These are phyloP conservation scores for Gossypium thurberi DNA, from an alignment of 345 rosid species.

Conservation along the genomic window DNA sequence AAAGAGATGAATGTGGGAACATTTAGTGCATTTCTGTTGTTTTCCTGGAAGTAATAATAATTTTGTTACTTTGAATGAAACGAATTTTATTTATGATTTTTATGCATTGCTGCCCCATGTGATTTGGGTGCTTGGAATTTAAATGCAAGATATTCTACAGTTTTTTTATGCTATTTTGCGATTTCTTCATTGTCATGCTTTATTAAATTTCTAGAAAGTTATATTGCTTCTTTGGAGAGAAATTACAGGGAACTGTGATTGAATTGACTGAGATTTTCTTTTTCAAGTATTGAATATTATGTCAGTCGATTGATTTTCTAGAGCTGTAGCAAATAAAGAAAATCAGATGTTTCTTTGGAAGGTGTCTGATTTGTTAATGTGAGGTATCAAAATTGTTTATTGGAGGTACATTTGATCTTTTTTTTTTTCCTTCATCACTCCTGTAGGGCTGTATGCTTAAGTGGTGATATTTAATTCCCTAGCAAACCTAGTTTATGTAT, in stretches of 20 bases:
- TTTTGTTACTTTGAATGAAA: neutral
- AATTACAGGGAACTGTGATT: neutral
- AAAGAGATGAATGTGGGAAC: neutral
- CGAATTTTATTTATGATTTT: neutral
- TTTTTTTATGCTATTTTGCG: neutral
- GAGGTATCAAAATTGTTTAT: neutral
- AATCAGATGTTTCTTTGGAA: neutral
- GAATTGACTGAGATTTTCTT: neutral
- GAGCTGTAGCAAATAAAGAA: neutral
- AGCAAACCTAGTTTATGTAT: neutral
- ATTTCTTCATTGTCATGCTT: neutral
- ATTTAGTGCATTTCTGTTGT: slow-evolving; percentile 12
- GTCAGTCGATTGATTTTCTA: neutral
- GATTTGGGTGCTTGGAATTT: slow-evolving; percentile 11
- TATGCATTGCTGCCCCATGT: neutral
- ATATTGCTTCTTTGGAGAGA: neutral
- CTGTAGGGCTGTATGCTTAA: neutral
- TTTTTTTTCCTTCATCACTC: neutral
- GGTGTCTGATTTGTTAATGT: neutral
- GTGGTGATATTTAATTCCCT: neutral
- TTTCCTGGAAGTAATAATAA: slow-evolving; percentile 3
- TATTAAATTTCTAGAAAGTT: neutral
- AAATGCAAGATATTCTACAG: slow-evolving; percentile 1
- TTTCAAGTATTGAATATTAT: neutral
- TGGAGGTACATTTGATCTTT: neutral